Conservation (phyloP, 345 rosid genomes). For the Salix caprea region DNA sequence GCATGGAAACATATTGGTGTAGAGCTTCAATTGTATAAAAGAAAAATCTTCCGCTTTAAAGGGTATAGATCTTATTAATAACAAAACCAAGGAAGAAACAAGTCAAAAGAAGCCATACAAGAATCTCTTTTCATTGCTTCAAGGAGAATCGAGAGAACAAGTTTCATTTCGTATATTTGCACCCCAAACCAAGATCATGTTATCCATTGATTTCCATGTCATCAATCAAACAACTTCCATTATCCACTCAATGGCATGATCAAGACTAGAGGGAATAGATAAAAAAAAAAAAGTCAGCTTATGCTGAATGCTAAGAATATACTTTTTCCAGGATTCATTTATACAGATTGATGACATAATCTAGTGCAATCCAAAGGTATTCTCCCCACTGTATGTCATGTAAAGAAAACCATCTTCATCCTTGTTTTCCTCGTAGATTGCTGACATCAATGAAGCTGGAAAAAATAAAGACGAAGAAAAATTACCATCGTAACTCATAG, state of each 20-base stretch:
- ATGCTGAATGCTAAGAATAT: conserved; percentile 26
- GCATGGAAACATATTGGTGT: too few species aligned
- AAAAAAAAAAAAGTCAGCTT: not conserved
- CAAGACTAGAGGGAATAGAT: not conserved
- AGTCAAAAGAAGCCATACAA: too few species aligned
- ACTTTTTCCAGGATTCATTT: conserved; percentile 26
- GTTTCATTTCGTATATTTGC: not conserved
- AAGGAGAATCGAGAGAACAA: not conserved
- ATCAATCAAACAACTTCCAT: not conserved
- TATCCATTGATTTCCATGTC: not conserved
- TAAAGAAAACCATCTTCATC: conserved; percentile 77
- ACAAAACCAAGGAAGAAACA: too few species aligned
- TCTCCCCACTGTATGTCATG: conserved; percentile 77
- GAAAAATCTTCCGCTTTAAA: too few species aligned
- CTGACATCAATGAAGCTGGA: conserved; percentile 63
- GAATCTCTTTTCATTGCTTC: not conserved
- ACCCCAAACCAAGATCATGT: not conserved
- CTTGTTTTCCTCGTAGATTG: conserved; percentile 58
- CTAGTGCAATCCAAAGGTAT: conserved; percentile 47
- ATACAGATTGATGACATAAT: conserved; percentile 13
- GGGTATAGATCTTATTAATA: too few species aligned
- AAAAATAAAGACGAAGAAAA: not conserved
- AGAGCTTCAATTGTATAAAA: too few species aligned
- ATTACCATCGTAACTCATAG: not conserved
- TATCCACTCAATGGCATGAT: not conserved